These are phyloP conservation scores for Cryptosporidium bovis DNA, from an alignment of 169 alveolate genomes.

Conservation along the genomic window DNA sequence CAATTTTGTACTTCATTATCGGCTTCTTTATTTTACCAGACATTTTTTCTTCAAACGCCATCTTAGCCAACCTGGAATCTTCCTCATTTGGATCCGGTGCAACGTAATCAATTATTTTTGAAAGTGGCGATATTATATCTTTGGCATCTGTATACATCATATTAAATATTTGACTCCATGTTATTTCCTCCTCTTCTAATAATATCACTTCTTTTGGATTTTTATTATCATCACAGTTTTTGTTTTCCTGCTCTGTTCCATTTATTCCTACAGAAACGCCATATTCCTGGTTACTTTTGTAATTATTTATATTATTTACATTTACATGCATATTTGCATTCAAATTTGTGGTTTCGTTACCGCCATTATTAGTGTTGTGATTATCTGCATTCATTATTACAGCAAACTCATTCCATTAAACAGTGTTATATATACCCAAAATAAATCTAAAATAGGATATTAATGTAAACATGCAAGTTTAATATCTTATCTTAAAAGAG, in stretches of 20 bases:
- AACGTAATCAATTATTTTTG: conserved; percentile 36
- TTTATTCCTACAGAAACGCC: background rate
- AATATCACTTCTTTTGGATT: too few relatives aligned
- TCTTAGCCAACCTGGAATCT: conserved; percentile 38
- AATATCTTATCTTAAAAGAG: too few relatives aligned
- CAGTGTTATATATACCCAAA: too few relatives aligned
- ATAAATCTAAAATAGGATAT: too few relatives aligned
- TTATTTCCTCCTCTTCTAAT: conserved; percentile 43
- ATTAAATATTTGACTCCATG: conserved; percentile 61
- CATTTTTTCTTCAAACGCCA: conserved; percentile 53
- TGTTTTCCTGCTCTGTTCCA: background rate
- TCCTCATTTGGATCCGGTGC: conserved; percentile 66
- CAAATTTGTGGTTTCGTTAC: background rate
- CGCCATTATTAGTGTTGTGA: too few relatives aligned
- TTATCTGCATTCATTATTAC: too few relatives aligned
- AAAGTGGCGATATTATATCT: conserved; percentile 27
- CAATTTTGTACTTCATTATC: conserved; percentile 33
- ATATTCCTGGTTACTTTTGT: background rate
- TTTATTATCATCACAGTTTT: background rate
- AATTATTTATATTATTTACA: conserved; percentile 19
- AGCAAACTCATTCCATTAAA: too few relatives aligned
- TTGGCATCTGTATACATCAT: conserved; percentile 68
- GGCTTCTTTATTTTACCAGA: conserved; percentile 23
- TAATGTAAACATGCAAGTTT: too few relatives aligned
- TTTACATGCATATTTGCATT: conserved; percentile 6